Evolutionary conservation across 1,284 basidiomycete species (phyloP).

Genomic region (Phellinidium pouzarii): DNA sequence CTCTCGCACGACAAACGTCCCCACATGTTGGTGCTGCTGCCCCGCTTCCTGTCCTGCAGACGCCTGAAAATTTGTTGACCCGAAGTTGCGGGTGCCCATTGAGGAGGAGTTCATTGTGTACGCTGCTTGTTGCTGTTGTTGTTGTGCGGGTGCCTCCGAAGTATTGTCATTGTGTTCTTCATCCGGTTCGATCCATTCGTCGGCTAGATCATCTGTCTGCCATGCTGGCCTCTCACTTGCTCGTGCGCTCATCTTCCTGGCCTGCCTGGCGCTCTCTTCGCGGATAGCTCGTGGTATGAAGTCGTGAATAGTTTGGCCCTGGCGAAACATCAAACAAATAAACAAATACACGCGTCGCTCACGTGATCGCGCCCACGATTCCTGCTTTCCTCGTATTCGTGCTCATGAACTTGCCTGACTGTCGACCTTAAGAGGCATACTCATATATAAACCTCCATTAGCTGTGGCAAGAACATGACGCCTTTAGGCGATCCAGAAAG

Average conservation of each 20-base stretch:
- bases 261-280: neutral
- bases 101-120: slow-evolving; percentile 23
- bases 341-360: neutral
- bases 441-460: too few relatives aligned
- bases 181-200: slow-evolving; percentile 65
- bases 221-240: slow-evolving; percentile 44
- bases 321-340: too few relatives aligned
- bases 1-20: slow-evolving; percentile 78
- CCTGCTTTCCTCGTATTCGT: too few relatives aligned
- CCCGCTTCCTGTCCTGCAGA: slow-evolving; percentile 21
- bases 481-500: too few relatives aligned
- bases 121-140: slow-evolving; percentile 21
- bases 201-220: slow-evolving; percentile 73
- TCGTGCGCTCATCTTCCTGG: neutral
- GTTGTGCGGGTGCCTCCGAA: neutral
- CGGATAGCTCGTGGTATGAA: neutral
- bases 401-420: too few relatives aligned
- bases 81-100: slow-evolving; percentile 8
- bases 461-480: too few relatives aligned
- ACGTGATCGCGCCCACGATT: neutral
- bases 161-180: neutral
- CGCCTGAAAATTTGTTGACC: slow-evolving; percentile 26
- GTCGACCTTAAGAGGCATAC: too few relatives aligned
- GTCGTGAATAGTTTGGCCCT: too few relatives aligned
- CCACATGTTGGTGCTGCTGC: slow-evolving; percentile 29